A percentile compares a stretch with the other conserved stretches of the same genome.
These are phyloP conservation scores for Discostella pseudostelligera DNA, from an alignment of 108 stramenopile genomes.

Conservation along the genomic window DNA sequence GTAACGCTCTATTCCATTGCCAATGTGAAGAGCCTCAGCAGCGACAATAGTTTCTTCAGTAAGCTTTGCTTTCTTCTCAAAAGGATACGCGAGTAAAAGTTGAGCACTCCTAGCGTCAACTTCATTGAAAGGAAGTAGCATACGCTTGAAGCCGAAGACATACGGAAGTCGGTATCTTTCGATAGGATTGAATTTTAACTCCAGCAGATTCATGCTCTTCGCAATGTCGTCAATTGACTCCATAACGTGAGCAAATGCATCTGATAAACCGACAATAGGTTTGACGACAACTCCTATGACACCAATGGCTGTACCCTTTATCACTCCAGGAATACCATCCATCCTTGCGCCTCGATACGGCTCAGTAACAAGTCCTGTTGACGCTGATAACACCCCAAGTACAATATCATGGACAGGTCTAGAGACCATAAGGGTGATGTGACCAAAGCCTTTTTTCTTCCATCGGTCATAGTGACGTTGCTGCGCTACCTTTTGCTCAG, in stretches of 20 bases:
- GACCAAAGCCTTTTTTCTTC: conserved; percentile 64
- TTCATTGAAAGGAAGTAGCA: conserved; percentile 64
- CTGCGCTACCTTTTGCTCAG: conserved; percentile 63
- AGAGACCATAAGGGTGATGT: conserved; percentile 48
- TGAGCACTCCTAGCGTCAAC: conserved; percentile 55
- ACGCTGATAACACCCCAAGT: conserved; percentile 66
- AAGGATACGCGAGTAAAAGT: conserved; percentile 52
- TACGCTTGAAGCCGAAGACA: conserved; percentile 66
- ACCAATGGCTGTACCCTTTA: conserved; percentile 64
- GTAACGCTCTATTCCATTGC: conserved; percentile 69
- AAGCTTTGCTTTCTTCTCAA: conserved; percentile 46
- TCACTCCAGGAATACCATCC: conserved; percentile 60
- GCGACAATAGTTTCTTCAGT: conserved; percentile 58
- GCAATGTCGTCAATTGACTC: conserved; percentile 80
- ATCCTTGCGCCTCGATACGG: conserved; percentile 69
- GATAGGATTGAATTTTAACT: conserved; percentile 60
- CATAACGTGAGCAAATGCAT: conserved; percentile 77
- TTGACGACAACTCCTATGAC: conserved; percentile 71
- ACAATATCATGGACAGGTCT: conserved; percentile 78
- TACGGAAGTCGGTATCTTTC: conserved; percentile 72
- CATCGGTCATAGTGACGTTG: conserved; percentile 63
- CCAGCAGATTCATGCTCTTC: conserved; percentile 76
- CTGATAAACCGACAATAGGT: conserved; percentile 79
- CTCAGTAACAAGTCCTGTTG: conserved; percentile 65
- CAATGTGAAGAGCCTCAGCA: conserved; percentile 67